These are phyloP conservation scores for Hymenochaete sp. DNA, from an alignment of 1,284 basidiomycete genomes.

Conservation along the genomic window DNA sequence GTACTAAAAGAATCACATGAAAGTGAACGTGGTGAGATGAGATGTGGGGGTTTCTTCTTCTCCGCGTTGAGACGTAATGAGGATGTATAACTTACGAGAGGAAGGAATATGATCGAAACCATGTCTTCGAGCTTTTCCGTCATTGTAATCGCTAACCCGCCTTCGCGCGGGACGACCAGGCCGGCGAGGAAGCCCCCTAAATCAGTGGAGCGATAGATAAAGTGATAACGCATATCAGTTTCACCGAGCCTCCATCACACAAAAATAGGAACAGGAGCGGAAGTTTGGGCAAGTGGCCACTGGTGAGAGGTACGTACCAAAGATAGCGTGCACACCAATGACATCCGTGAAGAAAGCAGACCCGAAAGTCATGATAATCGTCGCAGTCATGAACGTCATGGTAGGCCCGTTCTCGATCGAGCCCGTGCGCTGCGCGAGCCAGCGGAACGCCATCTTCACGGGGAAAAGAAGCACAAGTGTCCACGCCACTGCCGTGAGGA, in stretches of 20 bases:
- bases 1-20: constrained; percentile 30
- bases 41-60: background rate
- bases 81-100: constrained; percentile 35
- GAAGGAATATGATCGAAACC: constrained; percentile 51
- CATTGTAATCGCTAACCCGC: constrained; percentile 50
- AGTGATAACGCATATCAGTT: no score
- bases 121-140: constrained; percentile 65
- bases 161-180: constrained; percentile 55
- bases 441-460: constrained; percentile 51
- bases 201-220: no score
- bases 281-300: constrained; percentile 17
- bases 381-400: constrained; percentile 57
- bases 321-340: constrained; percentile 89
- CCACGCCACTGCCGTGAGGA: constrained; percentile 79
- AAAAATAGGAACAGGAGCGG: background rate
- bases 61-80: background rate
- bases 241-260: no score
- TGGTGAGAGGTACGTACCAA: constrained; percentile 38
- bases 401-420: constrained; percentile 69
- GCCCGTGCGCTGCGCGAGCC: constrained; percentile 73
- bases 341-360: constrained; percentile 70
- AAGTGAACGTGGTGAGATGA: constrained; percentile 10
- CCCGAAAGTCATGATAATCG: constrained; percentile 51
- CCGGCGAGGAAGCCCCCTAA: constrained; percentile 56
- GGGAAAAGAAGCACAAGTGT: constrained; percentile 72